Percentiles rank a stretch among this genome's conserved stretches.
phyloP scores from a whole-genome alignment of 2,329 filamentous ascomycete genomes.

The Emericellopsis atlantica region DNA sequence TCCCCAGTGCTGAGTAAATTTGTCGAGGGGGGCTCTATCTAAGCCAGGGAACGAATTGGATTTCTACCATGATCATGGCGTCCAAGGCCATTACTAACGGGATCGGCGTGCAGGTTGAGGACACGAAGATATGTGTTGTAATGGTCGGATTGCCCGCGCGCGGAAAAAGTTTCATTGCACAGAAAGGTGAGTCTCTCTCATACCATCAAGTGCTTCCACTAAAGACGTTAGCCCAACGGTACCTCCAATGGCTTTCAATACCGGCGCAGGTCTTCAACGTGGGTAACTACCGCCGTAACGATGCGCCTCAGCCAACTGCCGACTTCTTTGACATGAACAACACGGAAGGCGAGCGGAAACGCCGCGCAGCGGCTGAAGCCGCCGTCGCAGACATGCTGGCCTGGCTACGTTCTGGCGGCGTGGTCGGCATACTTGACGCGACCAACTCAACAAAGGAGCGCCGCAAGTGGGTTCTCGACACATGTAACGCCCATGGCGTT shows the following conservation, averaged over 20 bases:
- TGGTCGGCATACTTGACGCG: constrained; percentile 89
- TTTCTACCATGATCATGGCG: background rate
- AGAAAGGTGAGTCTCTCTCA: constrained; percentile 58
- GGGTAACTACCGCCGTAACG: constrained; percentile 82
- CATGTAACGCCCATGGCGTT: constrained; percentile 61
- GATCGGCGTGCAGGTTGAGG: constrained; percentile 75
- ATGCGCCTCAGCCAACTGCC: constrained; percentile 80
- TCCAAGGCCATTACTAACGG: constrained; percentile 39
- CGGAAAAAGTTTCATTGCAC: constrained; percentile 94
- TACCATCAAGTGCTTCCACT: background rate
- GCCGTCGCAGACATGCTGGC: constrained; percentile 87
- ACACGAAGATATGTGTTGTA: constrained; percentile 93
- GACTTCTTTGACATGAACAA: constrained; percentile 94
- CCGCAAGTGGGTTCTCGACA: constrained; percentile 81
- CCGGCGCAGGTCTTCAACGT: constrained; percentile 94
- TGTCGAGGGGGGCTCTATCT: background rate
- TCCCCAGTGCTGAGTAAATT: background rate
- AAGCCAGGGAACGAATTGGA: background rate
- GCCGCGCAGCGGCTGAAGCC: constrained; percentile 78
- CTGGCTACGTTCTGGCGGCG: constrained; percentile 80
- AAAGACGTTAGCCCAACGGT: constrained; percentile 60
- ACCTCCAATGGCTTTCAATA: constrained; percentile 93
- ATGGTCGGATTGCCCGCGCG: constrained; percentile 96
- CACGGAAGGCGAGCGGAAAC: constrained; percentile 76
- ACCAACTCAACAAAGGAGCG: constrained; percentile 91